Conservation (phyloP, 257 asterid genomes). For the Echites panduratus region DNA sequence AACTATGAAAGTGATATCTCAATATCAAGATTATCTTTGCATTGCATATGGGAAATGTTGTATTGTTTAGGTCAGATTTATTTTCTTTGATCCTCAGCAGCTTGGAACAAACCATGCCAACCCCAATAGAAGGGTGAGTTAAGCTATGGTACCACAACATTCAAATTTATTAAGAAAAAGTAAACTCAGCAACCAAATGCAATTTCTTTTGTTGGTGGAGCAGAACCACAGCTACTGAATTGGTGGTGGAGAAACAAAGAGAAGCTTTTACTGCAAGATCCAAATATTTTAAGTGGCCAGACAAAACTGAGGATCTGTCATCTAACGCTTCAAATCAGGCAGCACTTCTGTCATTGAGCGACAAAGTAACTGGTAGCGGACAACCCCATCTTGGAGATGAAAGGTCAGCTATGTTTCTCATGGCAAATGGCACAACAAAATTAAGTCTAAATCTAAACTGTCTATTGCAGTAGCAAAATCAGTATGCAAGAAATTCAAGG, state of each 20-base stretch:
- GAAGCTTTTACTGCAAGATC: constrained; percentile 37
- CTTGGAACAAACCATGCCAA: neutral
- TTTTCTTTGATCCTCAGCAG: neutral
- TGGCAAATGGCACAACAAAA: neutral
- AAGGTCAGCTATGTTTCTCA: constrained; percentile 16
- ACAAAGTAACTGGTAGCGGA: constrained; percentile 27
- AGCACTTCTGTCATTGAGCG: constrained; percentile 29
- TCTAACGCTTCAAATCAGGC: constrained; percentile 30
- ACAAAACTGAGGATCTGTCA: constrained; percentile 31
- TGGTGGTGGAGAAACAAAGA: constrained; percentile 31
- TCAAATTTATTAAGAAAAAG: neutral
- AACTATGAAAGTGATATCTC: neutral
- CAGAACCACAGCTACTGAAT: constrained; percentile 29
- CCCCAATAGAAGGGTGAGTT: constrained; percentile 1
- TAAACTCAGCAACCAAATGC: constrained; percentile 2
- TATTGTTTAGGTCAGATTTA: neutral
- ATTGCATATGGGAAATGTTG: neutral
- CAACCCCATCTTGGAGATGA: constrained; percentile 33
- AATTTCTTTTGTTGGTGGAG: constrained; percentile 30
- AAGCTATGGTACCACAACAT: neutral
- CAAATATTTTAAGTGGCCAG: constrained; percentile 37
- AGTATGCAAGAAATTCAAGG: constrained; percentile 22
- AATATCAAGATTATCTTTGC: neutral
- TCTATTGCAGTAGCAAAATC: constrained; percentile 31
- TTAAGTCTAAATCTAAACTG: constrained; percentile 2